These are phyloP conservation scores for Pseudogymnoascus sp. DNA, from an alignment of 2,329 filamentous ascomycete species.

Conservation along the genomic window DNA sequence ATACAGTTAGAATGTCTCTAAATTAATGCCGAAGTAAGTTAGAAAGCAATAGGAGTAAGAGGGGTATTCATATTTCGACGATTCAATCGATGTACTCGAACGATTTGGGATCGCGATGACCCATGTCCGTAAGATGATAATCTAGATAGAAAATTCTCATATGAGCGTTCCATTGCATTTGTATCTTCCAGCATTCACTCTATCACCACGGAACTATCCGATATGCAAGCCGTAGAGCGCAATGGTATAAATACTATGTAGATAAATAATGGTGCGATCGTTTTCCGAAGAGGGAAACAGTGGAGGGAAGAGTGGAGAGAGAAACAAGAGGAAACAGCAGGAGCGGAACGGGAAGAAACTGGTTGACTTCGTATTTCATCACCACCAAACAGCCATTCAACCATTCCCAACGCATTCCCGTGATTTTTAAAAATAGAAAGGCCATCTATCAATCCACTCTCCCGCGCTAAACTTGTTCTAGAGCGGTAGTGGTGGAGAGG, in stretches of 20 bases:
- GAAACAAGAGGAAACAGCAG: neutral
- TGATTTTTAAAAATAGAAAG: constrained; percentile 4
- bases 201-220: neutral
- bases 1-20: neutral
- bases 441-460: constrained; percentile 5
- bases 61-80: neutral
- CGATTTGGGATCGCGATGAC: neutral
- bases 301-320: constrained; percentile 3
- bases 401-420: neutral
- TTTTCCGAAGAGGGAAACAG: neutral
- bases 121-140: neutral
- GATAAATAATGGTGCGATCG: constrained; percentile 1
- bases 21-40: neutral
- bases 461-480: neutral
- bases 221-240: neutral
- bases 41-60: neutral
- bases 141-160: neutral
- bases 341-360: neutral
- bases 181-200: too few species aligned
- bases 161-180: neutral
- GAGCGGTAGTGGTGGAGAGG: neutral
- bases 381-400: neutral
- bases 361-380: neutral
- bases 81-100: neutral
- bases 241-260: neutral